Evolutionary conservation across 2,329 filamentous ascomycete species (phyloP).

Genomic region (Monosporascus sp.): DNA sequence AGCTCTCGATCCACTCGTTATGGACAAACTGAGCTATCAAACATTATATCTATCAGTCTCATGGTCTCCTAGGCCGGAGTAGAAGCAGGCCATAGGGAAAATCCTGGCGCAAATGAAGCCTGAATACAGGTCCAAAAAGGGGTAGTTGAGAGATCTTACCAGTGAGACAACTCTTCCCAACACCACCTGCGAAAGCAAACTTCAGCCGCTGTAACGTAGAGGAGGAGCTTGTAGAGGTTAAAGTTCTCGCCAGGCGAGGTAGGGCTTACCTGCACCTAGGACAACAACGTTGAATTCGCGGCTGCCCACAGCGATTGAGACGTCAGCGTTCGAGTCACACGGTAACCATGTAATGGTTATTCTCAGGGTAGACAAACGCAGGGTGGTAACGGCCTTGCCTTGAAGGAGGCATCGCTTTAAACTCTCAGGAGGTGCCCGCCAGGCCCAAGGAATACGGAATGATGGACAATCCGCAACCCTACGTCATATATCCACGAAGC

Average conservation of each 20-base stretch:
- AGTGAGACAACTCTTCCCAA: conserved; percentile 88
- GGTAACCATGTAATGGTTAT: not conserved
- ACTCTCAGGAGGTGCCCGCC: not conserved
- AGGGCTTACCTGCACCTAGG: conserved; percentile 64
- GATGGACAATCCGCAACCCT: not conserved
- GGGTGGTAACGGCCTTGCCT: conserved; percentile 23
- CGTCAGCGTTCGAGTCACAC: conserved; percentile 18
- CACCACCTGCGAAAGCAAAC: conserved; percentile 56
- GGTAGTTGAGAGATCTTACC: conserved; percentile 46
- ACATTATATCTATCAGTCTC: conserved; percentile 13
- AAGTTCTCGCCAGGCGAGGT: not conserved
- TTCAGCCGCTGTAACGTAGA: conserved; percentile 15
- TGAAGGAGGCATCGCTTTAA: conserved; percentile 20
- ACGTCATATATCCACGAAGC: not conserved
- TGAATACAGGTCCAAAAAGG: conserved; percentile 7
- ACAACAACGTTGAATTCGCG: conserved; percentile 81
- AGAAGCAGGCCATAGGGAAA: not conserved
- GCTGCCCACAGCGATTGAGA: conserved; percentile 33
- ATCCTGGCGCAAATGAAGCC: not conserved
- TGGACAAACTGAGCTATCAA: conserved; percentile 80
- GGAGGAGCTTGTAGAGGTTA: not conserved
- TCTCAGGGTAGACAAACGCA: conserved; percentile 21
- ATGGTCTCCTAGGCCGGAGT: not conserved
- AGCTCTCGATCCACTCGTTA: conserved; percentile 89
- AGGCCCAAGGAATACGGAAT: not conserved